Conservation (phyloP, 257 asterid species). For the Nicotiana paniculata region DNA sequence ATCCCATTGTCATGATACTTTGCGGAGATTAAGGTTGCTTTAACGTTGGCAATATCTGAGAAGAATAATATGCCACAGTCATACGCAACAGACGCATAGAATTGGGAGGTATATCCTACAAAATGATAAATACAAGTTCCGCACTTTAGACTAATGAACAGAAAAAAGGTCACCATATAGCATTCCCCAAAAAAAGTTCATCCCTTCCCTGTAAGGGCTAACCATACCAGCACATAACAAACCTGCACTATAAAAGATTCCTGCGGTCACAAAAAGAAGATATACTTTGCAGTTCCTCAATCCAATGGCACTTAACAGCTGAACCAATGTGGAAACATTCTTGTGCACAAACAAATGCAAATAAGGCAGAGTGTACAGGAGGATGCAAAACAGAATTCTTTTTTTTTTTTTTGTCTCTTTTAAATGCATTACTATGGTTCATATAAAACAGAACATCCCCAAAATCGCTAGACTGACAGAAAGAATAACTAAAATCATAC, state of each 20-base stretch:
- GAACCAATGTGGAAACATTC: background rate
- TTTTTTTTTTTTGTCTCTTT: no score
- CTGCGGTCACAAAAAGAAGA: background rate
- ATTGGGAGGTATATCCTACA: background rate
- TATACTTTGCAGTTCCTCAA: background rate
- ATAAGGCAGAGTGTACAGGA: background rate
- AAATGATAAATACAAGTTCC: background rate
- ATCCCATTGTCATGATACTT: background rate
- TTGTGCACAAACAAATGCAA: background rate
- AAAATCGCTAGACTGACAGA: background rate
- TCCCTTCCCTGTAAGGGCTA: background rate
- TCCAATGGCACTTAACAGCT: background rate
- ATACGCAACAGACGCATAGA: background rate
- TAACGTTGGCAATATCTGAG: background rate
- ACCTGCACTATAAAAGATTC: constrained; percentile 7
- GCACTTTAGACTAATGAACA: background rate
- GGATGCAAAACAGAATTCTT: background rate
- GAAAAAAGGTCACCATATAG: background rate
- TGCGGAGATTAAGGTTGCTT: background rate
- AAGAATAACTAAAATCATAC: background rate
- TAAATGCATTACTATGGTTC: no score
- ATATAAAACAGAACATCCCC: background rate
- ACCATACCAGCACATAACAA: background rate
- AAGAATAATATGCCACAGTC: background rate
- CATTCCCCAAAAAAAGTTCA: background rate